Percentiles rank a stretch among this genome's conserved stretches.
phyloP scores from a whole-genome alignment of 306 rosid genomes.

The Quercus parvula region DNA sequence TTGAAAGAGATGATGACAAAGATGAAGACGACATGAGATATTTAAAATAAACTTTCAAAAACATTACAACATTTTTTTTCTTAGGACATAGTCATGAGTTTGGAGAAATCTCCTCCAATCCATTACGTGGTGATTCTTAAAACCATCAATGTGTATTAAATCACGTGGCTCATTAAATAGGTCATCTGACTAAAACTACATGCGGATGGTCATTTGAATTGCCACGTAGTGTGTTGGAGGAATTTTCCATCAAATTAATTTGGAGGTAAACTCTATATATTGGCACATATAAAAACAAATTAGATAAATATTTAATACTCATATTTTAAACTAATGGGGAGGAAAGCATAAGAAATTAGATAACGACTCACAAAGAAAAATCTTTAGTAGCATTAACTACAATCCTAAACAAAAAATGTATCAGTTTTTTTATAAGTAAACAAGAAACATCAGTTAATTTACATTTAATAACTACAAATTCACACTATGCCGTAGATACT shows the following conservation, averaged over 20 bases:
- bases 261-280: too few relatives aligned
- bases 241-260: too few relatives aligned
- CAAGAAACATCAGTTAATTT: constrained; percentile 1
- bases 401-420: neutral
- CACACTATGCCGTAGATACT: neutral
- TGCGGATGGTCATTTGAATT: fast-evolving
- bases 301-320: neutral
- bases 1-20: too few relatives aligned
- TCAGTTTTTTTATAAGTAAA: neutral
- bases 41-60: neutral
- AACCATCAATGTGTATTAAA: too few relatives aligned
- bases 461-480: neutral
- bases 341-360: too few relatives aligned
- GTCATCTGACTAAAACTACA: too few relatives aligned
- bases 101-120: too few relatives aligned
- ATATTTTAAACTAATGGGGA: neutral
- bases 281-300: neutral
- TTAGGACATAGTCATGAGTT: neutral
- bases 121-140: too few relatives aligned
- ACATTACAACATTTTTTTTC: neutral
- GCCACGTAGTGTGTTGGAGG: too few relatives aligned
- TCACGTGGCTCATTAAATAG: too few relatives aligned
- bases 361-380: too few relatives aligned
- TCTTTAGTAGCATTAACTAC: neutral
- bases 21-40: neutral